These are phyloP conservation scores for Ascoidea tarda DNA, from an alignment of 805 yeast species.

Conservation along the genomic window DNA sequence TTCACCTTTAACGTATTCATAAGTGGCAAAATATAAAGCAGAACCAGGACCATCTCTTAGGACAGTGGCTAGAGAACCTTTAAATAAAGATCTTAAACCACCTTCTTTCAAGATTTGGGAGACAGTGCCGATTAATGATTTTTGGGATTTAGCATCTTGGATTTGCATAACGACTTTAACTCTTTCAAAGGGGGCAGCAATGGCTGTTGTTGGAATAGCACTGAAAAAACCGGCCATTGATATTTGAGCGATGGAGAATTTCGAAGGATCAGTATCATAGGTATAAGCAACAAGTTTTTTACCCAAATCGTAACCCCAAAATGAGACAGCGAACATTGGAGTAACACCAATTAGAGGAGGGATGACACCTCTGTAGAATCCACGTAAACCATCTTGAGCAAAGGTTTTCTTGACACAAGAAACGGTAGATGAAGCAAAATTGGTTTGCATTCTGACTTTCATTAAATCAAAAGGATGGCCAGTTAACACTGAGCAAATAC, in stretches of 20 bases:
- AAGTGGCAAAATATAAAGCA: conserved; percentile 89
- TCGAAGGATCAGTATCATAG: conserved; percentile 21
- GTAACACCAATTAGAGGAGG: conserved; percentile 96
- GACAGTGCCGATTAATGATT: conserved; percentile 41
- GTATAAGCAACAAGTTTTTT: conserved; percentile 47
- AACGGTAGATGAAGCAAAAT: conserved; percentile 41
- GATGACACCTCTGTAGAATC: conserved; percentile 85
- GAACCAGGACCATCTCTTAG: conserved; percentile 98
- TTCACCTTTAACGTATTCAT: conserved; percentile 61
- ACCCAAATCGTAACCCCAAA: conserved; percentile 97
- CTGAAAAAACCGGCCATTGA: conserved; percentile 89
- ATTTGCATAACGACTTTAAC: conserved; percentile 89
- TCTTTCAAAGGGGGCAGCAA: conserved; percentile 97
- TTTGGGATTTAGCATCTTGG: conserved; percentile 27
- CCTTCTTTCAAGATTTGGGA: conserved; percentile 61
- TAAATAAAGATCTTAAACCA: conserved; percentile 72
- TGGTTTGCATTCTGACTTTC: conserved; percentile 83
- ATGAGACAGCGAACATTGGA: conserved; percentile 95
- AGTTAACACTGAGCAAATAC: conserved; percentile 85
- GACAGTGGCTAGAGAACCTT: conserved; percentile 83
- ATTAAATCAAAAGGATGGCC: conserved; percentile 96
- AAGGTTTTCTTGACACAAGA: conserved; percentile 61
- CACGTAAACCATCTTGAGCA: conserved; percentile 58
- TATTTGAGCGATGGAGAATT: conserved; percentile 52
- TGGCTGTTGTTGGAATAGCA: conserved; percentile 88